Evolutionary conservation across 106 monocot genomes (phyloP).

Genomic region (Acanthochlamys bracteata): DNA sequence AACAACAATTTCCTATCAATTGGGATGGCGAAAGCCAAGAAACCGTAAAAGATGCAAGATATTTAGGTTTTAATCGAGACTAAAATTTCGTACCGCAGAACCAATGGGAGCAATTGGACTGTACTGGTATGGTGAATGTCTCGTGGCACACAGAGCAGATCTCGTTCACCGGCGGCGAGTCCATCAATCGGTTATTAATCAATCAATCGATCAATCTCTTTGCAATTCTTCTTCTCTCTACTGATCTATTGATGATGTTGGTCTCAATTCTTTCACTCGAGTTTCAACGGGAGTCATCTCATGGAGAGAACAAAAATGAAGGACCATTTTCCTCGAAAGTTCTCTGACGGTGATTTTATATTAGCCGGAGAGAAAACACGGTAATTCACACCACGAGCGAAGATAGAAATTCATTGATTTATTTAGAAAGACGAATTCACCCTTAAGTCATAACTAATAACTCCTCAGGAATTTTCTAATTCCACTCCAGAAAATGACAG

Average conservation of each 20-base stretch:
- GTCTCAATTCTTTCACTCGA: not conserved
- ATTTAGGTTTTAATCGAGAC: not conserved
- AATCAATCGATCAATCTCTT: not conserved
- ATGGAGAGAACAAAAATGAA: no score
- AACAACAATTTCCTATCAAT: no score
- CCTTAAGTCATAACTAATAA: no score
- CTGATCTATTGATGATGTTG: not conserved
- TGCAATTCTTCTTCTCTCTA: not conserved
- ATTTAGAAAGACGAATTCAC: no score
- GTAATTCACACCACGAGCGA: no score
- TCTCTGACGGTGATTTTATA: no score
- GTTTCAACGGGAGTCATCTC: not conserved
- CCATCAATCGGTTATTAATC: slow-evolving; percentile 19
- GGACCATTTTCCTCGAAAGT: no score
- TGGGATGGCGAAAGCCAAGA: no score
- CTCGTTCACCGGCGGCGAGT: slow-evolving; percentile 64
- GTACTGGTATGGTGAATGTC: slow-evolving; percentile 55
- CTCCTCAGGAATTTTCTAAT: no score
- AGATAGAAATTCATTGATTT: no score
- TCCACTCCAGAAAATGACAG: no score
- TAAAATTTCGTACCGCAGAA: slow-evolving; percentile 38
- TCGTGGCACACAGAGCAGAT: slow-evolving; percentile 86
- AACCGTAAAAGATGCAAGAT: not conserved
- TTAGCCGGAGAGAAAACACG: no score
- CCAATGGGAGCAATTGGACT: slow-evolving; percentile 88